Evolutionary conservation across 352 stramenopile species (phyloP), one percentile per base, ranked within the genome.

Genomic region (Aphanomyces astaci): DNA sequence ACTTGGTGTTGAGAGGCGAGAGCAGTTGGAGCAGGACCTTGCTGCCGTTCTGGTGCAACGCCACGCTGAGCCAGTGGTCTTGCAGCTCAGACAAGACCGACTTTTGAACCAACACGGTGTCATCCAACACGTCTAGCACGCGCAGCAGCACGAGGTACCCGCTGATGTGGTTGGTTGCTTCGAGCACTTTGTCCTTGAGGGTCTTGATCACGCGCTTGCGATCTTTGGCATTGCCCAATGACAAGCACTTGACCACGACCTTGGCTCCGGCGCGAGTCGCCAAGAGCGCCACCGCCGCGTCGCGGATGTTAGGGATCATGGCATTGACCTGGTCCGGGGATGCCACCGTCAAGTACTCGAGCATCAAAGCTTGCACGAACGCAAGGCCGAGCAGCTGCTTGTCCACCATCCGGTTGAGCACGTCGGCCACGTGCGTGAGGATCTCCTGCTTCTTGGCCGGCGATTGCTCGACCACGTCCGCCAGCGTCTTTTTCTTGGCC

Each of bases 181-280:
- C 86, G 30, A 92, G 66, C 31, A 95, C 86, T 73, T 96, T 95
- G 75, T 94, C 88, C 73, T 96, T 96, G 17, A 96, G 75, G 36
- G 79, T 75, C 76, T 96, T 96, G 74, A 96, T 92, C 71, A 96
- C 90, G 43, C 86, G 84, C 77, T 97, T 97, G 56, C 88, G 86
- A 73, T 96, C 89, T 75, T 97, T 97, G 7, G 88, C 83, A 1
- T 80, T 78, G 51, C 86, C 87, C 10, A 95, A 67, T 10, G 85
- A 85, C 27, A 95, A 76, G 71, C 87, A 95, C 74, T 85, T 88
- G 78, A 88, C 92, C 45, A 95, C 87, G 10, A 92, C 84, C 51
- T 86, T 86, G 33, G 88, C 90, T 27, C 89, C 89, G 43, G 92
- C 89, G 66, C 87, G 80, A n/a, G 88, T 96, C 11, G 87, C 88